Percentiles rank a stretch among this genome's conserved stretches.
Conservation (phyloP, 2,329 filamentous ascomycete species). For the Graphilbum sp. region DNA sequence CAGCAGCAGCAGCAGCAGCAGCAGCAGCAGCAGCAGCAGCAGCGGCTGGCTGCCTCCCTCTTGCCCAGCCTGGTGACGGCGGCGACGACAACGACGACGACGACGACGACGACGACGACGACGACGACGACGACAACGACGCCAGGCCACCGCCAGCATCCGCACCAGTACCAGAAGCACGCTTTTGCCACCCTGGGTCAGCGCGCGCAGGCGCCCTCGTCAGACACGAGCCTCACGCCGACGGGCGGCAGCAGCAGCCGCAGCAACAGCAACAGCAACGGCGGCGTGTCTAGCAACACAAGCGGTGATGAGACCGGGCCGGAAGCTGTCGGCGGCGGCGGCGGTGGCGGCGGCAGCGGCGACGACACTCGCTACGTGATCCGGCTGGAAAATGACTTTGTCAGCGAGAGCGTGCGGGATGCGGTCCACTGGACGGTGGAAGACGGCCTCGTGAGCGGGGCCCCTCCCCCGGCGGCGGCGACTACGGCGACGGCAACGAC, state of each 20-base stretch:
- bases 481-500: no score
- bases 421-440: slow-evolving; percentile 11
- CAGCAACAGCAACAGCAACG: slow-evolving; percentile 42
- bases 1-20: no score
- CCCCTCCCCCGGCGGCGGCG: background rate
- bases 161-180: background rate
- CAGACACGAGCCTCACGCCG: slow-evolving; percentile 17
- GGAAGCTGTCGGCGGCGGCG: background rate
- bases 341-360: slow-evolving; percentile 50
- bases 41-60: no score
- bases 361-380: slow-evolving; percentile 80
- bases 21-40: no score
- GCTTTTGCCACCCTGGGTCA: background rate
- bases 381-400: slow-evolving; percentile 67
- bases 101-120: background rate
- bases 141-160: background rate
- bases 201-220: background rate
- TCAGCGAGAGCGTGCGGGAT: slow-evolving; percentile 45
- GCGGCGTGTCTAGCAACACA: slow-evolving; percentile 38
- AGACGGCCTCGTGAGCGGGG: background rate
- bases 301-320: slow-evolving; percentile 36
- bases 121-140: slow-evolving; percentile 3
- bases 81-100: background rate
- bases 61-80: no score
- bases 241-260: slow-evolving; percentile 34